These are phyloP conservation scores for Plasmodium chabaudi DNA, from an alignment of 169 alveolate species.

Conservation along the genomic window DNA sequence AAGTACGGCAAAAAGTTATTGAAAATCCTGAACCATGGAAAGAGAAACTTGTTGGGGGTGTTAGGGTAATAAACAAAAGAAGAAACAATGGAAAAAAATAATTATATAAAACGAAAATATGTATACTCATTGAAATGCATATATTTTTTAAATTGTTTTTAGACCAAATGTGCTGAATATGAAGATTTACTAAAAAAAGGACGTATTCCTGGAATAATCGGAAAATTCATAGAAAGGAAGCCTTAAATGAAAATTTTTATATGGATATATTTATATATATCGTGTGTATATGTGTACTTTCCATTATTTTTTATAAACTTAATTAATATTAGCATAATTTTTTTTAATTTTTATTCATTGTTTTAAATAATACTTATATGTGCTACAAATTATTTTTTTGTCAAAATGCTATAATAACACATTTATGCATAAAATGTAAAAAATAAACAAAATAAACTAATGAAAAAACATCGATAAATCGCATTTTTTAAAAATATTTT, in stretches of 20 bases:
- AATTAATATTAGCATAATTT: constrained; percentile 1
- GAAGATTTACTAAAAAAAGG: constrained; percentile 83
- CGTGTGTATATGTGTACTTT: constrained; percentile 3
- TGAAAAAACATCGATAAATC: constrained; percentile 1
- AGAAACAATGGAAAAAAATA: background rate
- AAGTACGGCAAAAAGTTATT: constrained; percentile 33
- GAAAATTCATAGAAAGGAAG: constrained; percentile 74
- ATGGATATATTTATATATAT: background rate
- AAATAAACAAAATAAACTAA: constrained; percentile 17
- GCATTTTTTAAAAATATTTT: background rate
- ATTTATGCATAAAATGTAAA: constrained; percentile 4
- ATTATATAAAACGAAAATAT: background rate
- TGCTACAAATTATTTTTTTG: constrained; percentile 16
- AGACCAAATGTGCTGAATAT: constrained; percentile 86
- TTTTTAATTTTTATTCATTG: background rate
- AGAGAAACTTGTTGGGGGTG: constrained; percentile 82
- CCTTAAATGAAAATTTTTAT: background rate
- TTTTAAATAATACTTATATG: constrained; percentile 16
- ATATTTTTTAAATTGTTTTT: background rate
- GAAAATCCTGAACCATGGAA: constrained; percentile 83
- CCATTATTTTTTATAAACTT: background rate
- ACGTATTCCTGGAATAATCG: constrained; percentile 82
- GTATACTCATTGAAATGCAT: background rate
- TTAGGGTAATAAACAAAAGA: constrained; percentile 77
- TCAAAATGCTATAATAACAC: background rate